Evolutionary conservation across 805 yeast genomes (phyloP).

Genomic region (Starmerella vaccinii): DNA sequence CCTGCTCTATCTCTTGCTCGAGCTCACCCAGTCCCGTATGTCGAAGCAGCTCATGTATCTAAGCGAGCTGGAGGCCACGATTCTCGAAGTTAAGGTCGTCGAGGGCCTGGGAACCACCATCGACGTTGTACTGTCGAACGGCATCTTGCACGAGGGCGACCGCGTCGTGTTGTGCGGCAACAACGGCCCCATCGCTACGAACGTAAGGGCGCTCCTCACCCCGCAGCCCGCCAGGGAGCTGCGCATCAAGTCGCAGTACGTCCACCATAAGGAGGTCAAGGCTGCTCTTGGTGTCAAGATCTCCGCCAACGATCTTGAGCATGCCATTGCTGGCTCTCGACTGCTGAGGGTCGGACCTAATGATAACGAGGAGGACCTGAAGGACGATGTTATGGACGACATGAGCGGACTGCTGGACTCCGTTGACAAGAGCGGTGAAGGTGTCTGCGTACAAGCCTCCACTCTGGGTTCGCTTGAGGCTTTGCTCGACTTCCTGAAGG

Average conservation of each 20-base stretch:
- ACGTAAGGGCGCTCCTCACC: slow-evolving; percentile 87
- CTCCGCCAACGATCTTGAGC: slow-evolving; percentile 94
- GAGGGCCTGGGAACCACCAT: slow-evolving; percentile 99
- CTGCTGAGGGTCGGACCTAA: slow-evolving; percentile 89
- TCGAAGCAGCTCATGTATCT: slow-evolving; percentile 95
- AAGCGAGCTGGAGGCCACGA: slow-evolving; percentile 88
- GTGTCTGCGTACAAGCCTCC: slow-evolving; percentile 97
- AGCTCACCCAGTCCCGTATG: slow-evolving; percentile 97
- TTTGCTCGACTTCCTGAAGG: slow-evolving; percentile 87
- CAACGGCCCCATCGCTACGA: slow-evolving; percentile 97
- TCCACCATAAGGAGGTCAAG: slow-evolving; percentile 94
- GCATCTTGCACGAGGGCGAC: slow-evolving; percentile 90
- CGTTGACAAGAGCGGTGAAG: slow-evolving; percentile 88
- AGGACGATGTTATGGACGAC: slow-evolving; percentile 99
- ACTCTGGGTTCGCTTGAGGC: slow-evolving; percentile 98
- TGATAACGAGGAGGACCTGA: slow-evolving; percentile 92
- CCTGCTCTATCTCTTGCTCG: slow-evolving; percentile 86
- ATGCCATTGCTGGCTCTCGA: slow-evolving; percentile 98
- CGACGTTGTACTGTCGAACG: slow-evolving; percentile 95
- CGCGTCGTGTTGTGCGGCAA: slow-evolving; percentile 91
- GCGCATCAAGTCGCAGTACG: slow-evolving; percentile 91
- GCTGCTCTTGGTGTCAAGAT: slow-evolving; percentile 99
- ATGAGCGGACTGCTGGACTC: slow-evolving; percentile 87
- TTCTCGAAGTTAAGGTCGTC: slow-evolving; percentile 92
- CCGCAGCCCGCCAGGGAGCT: slow-evolving; percentile 96